These are phyloP conservation scores for Heterobasidion irregulare DNA, from an alignment of 1,284 basidiomycete genomes.

Conservation along the genomic window DNA sequence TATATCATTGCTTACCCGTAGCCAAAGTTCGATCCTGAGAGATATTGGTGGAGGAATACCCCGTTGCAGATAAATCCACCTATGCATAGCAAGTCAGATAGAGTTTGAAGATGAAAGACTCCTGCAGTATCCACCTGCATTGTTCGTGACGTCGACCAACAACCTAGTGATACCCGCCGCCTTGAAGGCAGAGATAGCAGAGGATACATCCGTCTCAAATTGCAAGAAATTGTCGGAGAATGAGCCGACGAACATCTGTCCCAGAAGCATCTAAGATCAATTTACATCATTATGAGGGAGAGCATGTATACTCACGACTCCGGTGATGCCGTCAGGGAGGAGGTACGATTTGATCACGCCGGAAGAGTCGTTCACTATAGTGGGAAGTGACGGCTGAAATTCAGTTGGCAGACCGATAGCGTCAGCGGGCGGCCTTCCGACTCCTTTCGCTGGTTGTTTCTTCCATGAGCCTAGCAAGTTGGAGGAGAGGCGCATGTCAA, in stretches of 20 bases:
- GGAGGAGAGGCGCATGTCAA: slow-evolving; percentile 22
- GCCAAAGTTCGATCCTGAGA: slow-evolving; percentile 40
- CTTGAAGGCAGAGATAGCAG: slow-evolving; percentile 39
- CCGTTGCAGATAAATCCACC: slow-evolving; percentile 50
- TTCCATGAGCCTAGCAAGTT: background rate
- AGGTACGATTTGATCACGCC: slow-evolving; percentile 55
- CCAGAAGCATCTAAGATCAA: background rate
- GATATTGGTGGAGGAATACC: slow-evolving; percentile 48
- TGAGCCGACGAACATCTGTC: slow-evolving; percentile 54
- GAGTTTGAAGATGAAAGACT: background rate
- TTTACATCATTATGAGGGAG: background rate
- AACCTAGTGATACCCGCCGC: slow-evolving; percentile 39
- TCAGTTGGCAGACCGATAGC: slow-evolving; percentile 40
- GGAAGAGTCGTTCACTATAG: slow-evolving; percentile 31
- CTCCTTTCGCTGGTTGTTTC: background rate
- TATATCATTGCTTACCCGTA: slow-evolving; percentile 33
- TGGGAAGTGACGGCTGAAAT: slow-evolving; percentile 39
- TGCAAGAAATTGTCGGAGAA: slow-evolving; percentile 37
- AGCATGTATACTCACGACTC: slow-evolving; percentile 34
- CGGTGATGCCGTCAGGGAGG: slow-evolving; percentile 49
- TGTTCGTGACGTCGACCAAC: slow-evolving; percentile 54
- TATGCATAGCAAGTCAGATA: background rate
- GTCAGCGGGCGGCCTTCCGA: slow-evolving; percentile 1
- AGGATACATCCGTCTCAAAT: slow-evolving; percentile 46
- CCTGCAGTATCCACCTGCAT: slow-evolving; percentile 34